These are phyloP conservation scores for Thalassiosira pacifica DNA, from an alignment of 352 stramenopile species.

Conservation along the genomic window DNA sequence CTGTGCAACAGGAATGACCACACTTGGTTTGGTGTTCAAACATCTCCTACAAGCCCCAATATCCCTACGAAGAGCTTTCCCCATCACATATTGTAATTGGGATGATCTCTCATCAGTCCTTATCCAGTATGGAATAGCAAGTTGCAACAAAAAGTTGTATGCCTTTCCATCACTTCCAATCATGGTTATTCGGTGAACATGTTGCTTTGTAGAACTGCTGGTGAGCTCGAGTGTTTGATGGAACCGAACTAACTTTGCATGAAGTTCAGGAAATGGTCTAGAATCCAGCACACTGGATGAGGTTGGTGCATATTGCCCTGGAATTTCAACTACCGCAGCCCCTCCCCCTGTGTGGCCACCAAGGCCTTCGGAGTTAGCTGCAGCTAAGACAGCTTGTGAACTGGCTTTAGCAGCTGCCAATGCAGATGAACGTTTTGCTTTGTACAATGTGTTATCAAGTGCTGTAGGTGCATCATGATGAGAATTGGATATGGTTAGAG, in stretches of 20 bases:
- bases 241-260: slow-evolving; percentile 85
- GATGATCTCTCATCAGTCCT: slow-evolving; percentile 82
- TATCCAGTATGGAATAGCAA: slow-evolving; percentile 86
- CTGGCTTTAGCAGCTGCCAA: slow-evolving; percentile 72
- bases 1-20: slow-evolving; percentile 86
- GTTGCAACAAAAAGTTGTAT: slow-evolving; percentile 86
- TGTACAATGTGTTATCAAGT: slow-evolving; percentile 58
- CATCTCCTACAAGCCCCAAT: slow-evolving; percentile 71
- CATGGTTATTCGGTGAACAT: slow-evolving; percentile 83
- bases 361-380: slow-evolving; percentile 76
- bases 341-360: slow-evolving; percentile 82
- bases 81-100: slow-evolving; percentile 81
- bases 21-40: slow-evolving; percentile 71
- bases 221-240: slow-evolving; percentile 77
- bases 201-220: slow-evolving; percentile 58
- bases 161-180: slow-evolving; percentile 84
- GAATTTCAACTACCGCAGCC: slow-evolving; percentile 85
- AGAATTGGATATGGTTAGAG: slow-evolving; percentile 58
- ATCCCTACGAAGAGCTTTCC: slow-evolving; percentile 79
- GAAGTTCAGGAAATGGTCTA: slow-evolving; percentile 84
- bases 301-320: slow-evolving; percentile 86
- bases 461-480: slow-evolving; percentile 44
- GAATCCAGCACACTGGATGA: slow-evolving; percentile 70
- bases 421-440: slow-evolving; percentile 73
- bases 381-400: slow-evolving; percentile 69